phyloP scores from a whole-genome alignment of 139 green algal species.

The Micractinium sp. region DNA sequence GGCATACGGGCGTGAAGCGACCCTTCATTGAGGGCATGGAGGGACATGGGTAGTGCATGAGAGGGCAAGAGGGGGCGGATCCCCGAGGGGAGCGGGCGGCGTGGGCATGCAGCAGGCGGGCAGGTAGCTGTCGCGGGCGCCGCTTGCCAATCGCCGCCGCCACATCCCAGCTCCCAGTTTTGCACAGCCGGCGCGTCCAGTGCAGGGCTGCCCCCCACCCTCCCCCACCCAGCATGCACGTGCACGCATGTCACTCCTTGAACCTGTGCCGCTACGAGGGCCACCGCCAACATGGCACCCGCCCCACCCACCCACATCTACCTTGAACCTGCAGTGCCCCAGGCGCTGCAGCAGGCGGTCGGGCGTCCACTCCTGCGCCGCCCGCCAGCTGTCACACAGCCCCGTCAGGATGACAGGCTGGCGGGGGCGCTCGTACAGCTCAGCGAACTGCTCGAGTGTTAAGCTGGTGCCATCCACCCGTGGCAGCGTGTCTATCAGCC shows the following conservation, averaged over 20 bases:
- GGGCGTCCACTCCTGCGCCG: slow-evolving; percentile 60
- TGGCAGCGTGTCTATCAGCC: slow-evolving; percentile 62
- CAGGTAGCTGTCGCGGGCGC: neutral
- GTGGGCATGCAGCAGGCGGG: neutral
- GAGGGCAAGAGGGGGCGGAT: neutral
- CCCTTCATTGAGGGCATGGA: too few relatives aligned
- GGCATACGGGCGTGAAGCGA: too few relatives aligned
- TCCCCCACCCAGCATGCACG: too few relatives aligned
- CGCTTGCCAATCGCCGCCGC: too few relatives aligned
- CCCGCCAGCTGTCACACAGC: slow-evolving; percentile 69
- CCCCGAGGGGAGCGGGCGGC: too few relatives aligned
- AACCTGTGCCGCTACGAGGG: too few relatives aligned
- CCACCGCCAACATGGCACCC: neutral
- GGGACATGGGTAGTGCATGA: neutral
- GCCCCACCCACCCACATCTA: slow-evolving; percentile 11
- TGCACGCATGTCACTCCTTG: too few relatives aligned
- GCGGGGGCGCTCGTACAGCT: slow-evolving; percentile 70
- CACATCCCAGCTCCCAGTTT: too few relatives aligned
- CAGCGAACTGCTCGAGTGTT: slow-evolving; percentile 67
- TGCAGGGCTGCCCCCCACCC: neutral
- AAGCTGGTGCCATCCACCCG: slow-evolving; percentile 59
- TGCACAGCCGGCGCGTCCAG: neutral
- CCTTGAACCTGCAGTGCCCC: slow-evolving; percentile 85
- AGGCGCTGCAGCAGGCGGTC: slow-evolving; percentile 57
- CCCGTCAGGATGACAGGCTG: slow-evolving; percentile 79